Evolutionary conservation across 345 rosid genomes (phyloP).

Genomic region (Psidium guajava): DNA sequence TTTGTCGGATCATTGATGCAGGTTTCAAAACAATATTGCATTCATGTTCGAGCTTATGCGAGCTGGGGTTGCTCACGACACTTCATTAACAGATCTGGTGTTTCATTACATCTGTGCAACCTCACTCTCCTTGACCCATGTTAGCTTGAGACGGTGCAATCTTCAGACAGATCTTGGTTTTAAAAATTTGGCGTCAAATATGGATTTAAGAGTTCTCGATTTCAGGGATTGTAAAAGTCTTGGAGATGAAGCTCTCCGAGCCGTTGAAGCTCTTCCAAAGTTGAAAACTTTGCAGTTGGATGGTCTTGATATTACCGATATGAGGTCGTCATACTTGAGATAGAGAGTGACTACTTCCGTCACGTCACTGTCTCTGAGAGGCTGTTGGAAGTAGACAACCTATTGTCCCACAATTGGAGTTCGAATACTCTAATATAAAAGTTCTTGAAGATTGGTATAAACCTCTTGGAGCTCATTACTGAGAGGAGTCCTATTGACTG

Average conservation of each 20-base stretch:
- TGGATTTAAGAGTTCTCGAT: slow-evolving; percentile 54
- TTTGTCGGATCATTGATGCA: slow-evolving; percentile 77
- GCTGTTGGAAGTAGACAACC: slow-evolving; percentile 21
- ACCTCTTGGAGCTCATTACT: too few species aligned
- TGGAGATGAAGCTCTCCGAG: slow-evolving; percentile 62
- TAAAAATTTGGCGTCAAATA: slow-evolving; percentile 42
- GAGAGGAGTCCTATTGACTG: too few species aligned
- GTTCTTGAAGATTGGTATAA: too few species aligned
- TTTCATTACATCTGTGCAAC: slow-evolving; percentile 60
- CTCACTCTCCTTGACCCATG: slow-evolving; percentile 59
- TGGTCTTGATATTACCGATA: slow-evolving; percentile 55
- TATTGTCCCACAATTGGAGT: too few species aligned
- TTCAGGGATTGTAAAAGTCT: slow-evolving; percentile 69
- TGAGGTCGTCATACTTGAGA: slow-evolving; percentile 40
- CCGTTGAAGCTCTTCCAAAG: slow-evolving; percentile 40
- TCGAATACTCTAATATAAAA: too few species aligned
- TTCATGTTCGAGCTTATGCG: slow-evolving; percentile 62
- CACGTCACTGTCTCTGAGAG: slow-evolving; percentile 64
- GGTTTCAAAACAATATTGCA: slow-evolving; percentile 82
- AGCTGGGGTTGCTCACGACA: slow-evolving; percentile 38
- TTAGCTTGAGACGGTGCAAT: slow-evolving; percentile 77
- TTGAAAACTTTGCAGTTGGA: slow-evolving; percentile 57
- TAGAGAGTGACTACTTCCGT: slow-evolving; percentile 44
- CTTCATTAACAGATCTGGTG: too few species aligned
- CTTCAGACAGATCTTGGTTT: slow-evolving; percentile 66